Base-by-base conservation (phyloP, 2,329 filamentous ascomycete genomes). In the Corynespora cassiicola region DNA sequence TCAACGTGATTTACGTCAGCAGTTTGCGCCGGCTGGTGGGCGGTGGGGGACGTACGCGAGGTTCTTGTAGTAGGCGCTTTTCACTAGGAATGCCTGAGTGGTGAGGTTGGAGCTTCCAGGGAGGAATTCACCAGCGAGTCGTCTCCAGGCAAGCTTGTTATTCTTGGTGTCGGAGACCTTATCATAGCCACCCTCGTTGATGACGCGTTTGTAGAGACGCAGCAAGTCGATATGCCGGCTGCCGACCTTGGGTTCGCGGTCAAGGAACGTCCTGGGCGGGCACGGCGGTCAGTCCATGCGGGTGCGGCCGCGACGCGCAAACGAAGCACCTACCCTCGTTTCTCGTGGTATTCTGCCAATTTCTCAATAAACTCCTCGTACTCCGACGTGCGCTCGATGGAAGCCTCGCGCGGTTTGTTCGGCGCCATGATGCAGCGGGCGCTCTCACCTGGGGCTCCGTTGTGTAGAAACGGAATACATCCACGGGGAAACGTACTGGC, bases 41-140 rank as follows among this genome's bases (percentile, higher is more conserved):
- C 34, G 25, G 33, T 27, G 18, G 25, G 26, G 31, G 14, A 45
- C 75, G 42, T 64, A 78, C 74, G 87, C 86, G 28, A 96, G 79
- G 58, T 92, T 90, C 68, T 90, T 91, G 75, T 95, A 95, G 73
- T 94, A 96, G 47, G 87, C 84, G 39, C 87, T 86, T 72, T 96
- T 96, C 39, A 95, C 75, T 42, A 87, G 81, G 70, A 95, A 95
- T 10, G 89, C 90, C 42, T 90, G 83, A n/a, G 89, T 88, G 6
- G 89, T 80, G 44, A 88, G 83, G 61, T 92, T 90, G 57, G 80
- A 78, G 39, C 84, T 84, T 60, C 83, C 83, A 48, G 91, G 81
- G 32, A 88, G 82, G 40, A 95, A 85, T 55, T 90, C 85, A 36
- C 84, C 78, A 9, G 86, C 88, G 56, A 95, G 79, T 55, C 83